These are phyloP conservation scores for Epicoccum nigrum DNA, from an alignment of 2,329 filamentous ascomycete genomes.

Conservation along the genomic window DNA sequence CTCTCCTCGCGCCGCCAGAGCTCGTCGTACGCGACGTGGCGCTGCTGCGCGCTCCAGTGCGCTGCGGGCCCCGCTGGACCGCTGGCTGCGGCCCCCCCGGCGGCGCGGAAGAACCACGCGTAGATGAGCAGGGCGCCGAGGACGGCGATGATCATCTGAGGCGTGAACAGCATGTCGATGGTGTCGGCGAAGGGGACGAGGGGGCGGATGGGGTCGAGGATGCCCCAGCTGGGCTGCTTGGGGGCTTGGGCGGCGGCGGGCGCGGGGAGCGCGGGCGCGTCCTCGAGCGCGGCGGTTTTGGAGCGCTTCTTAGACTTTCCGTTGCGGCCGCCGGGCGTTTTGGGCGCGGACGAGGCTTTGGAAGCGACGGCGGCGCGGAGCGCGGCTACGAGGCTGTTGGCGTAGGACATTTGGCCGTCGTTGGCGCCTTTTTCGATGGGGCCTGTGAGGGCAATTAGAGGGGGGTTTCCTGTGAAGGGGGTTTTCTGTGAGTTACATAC, in stretches of 20 bases:
- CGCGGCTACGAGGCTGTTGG: constrained; percentile 76
- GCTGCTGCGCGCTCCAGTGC: constrained; percentile 61
- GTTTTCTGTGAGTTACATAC: constrained; percentile 61
- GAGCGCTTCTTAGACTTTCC: constrained; percentile 61
- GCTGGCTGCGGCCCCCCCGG: too few species aligned
- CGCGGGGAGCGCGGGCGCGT: constrained; percentile 48
- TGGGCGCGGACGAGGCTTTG: constrained; percentile 57
- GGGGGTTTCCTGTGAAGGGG: too few species aligned
- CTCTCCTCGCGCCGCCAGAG: constrained; percentile 89
- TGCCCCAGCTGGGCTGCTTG: constrained; percentile 66
- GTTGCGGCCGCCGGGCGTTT: constrained; percentile 54
- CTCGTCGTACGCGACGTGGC: constrained; percentile 85
- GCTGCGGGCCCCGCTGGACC: too few species aligned
- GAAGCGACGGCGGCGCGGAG: constrained; percentile 75
- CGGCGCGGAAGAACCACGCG: constrained; percentile 43
- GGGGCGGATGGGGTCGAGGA: constrained; percentile 78
- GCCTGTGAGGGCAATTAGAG: constrained; percentile 67
- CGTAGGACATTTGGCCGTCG: constrained; percentile 84
- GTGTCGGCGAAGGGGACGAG: constrained; percentile 74
- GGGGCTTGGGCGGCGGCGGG: constrained; percentile 34
- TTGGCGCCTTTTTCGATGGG: constrained; percentile 95
- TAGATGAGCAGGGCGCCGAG: constrained; percentile 62
- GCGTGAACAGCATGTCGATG: constrained; percentile 72
- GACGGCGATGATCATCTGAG: constrained; percentile 78
- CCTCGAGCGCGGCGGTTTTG: constrained; percentile 60